Conservation (phyloP, 805 yeast genomes). For the Priceomyces carsonii region DNA sequence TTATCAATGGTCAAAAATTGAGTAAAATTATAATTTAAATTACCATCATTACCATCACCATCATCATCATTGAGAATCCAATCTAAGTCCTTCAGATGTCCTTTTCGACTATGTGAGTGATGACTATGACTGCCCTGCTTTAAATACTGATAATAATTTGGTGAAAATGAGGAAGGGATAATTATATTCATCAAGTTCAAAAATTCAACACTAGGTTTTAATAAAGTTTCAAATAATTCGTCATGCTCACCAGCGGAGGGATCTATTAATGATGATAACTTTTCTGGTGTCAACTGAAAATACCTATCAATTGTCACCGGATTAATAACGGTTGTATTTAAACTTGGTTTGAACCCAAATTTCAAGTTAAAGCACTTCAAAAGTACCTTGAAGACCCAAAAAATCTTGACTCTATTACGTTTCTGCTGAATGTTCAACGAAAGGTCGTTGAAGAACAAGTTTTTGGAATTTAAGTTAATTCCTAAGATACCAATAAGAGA, state of each 20-base stretch:
- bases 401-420: conserved; percentile 40
- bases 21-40: conserved; percentile 44
- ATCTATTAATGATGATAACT: conserved; percentile 33
- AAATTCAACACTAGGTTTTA: conserved; percentile 45
- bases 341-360: conserved; percentile 47
- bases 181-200: conserved; percentile 44
- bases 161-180: conserved; percentile 48
- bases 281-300: conserved; percentile 45
- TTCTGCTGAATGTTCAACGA: conserved; percentile 38
- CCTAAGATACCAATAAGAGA: conserved; percentile 45
- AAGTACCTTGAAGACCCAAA: conserved; percentile 49
- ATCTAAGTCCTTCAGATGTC: conserved; percentile 30
- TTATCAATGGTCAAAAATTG: conserved; percentile 44
- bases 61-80: conserved; percentile 48
- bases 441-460: conserved; percentile 47
- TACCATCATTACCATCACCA: conserved; percentile 50
- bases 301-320: conserved; percentile 48
- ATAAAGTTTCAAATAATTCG: conserved; percentile 33
- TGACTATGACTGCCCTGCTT: conserved; percentile 25
- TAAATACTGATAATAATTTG: conserved; percentile 45
- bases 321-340: conserved; percentile 47
- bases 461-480: conserved; percentile 42
- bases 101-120: conserved; percentile 15
- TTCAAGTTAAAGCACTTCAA: conserved; percentile 43
- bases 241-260: conserved; percentile 23